These are phyloP conservation scores for Castanopsis chinensis DNA, from an alignment of 306 rosid species.

Conservation along the genomic window DNA sequence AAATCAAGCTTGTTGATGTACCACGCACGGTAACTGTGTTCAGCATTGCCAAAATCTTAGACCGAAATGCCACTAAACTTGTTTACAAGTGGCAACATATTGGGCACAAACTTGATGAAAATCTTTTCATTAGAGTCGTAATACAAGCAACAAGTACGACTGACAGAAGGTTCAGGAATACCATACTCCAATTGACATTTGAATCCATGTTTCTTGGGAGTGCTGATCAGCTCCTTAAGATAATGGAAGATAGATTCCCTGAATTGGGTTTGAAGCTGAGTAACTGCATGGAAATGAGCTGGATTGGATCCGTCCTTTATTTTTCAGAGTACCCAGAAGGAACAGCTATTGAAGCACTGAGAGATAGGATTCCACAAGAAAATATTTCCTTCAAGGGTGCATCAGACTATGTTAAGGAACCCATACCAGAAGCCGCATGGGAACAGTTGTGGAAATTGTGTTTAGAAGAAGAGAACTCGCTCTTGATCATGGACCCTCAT, in stretches of 20 bases:
- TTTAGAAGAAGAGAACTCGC: neutral
- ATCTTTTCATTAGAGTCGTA: neutral
- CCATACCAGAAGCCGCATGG: neutral
- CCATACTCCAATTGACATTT: neutral
- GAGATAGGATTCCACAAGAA: neutral
- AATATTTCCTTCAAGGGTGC: neutral
- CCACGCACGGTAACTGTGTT: neutral
- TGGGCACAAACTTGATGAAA: no score
- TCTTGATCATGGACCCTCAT: neutral
- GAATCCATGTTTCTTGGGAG: neutral
- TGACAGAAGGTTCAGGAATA: neutral
- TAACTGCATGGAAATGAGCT: constrained; percentile 11
- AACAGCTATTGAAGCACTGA: neutral
- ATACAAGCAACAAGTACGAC: neutral
- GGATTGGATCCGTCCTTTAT: constrained; percentile 3
- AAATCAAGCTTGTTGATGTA: neutral
- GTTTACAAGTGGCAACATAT: no score
- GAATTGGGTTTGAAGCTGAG: constrained; percentile 12
- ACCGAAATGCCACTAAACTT: neutral
- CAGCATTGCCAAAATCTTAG: neutral
- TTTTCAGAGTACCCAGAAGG: neutral
- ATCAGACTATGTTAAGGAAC: constrained; percentile 3
- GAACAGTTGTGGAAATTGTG: neutral
- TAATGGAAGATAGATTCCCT: constrained; percentile 3
- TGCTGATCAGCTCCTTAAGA: neutral